Conservation (phyloP, 164 flowering plant genomes). For the Aristolochia contorta region DNA sequence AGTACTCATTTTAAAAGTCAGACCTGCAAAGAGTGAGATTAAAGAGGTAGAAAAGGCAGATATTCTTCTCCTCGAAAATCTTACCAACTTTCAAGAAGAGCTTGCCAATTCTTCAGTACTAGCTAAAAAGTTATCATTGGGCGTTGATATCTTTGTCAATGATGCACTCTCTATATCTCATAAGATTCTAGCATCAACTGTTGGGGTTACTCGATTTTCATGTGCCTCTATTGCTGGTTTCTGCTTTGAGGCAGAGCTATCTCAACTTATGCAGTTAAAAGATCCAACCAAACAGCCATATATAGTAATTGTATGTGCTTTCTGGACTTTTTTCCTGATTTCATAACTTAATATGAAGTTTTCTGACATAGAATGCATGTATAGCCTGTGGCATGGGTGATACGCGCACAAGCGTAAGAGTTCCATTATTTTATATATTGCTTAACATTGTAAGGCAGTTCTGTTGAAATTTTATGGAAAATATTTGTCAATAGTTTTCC, state of each 20-base stretch:
- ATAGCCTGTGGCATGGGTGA: background rate
- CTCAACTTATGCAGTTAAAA: conserved; percentile 33
- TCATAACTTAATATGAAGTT: conserved; percentile 1
- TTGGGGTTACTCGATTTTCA: conserved; percentile 66
- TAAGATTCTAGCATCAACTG: conserved; percentile 79
- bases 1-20: conserved; percentile 45
- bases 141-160: conserved; percentile 81
- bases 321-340: background rate
- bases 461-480: too few relatives aligned
- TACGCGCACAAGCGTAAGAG: too few relatives aligned
- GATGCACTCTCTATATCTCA: conserved; percentile 72
- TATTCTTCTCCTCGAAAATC: conserved; percentile 58
- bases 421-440: too few relatives aligned
- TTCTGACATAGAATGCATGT: background rate
- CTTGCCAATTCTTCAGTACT: conserved; percentile 51
- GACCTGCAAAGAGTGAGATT: conserved; percentile 20
- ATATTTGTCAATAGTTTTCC: too few relatives aligned
- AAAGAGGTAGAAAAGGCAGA: conserved; percentile 22
- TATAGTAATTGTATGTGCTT: conserved; percentile 54
- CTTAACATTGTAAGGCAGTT: too few relatives aligned
- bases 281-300: conserved; percentile 33
- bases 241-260: conserved; percentile 54
- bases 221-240: conserved; percentile 67
- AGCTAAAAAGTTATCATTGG: conserved; percentile 43
- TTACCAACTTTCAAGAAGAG: conserved; percentile 50